Conservation (phyloP, 2,329 filamentous ascomycete species). For the Albophoma yamanashiensis region DNA sequence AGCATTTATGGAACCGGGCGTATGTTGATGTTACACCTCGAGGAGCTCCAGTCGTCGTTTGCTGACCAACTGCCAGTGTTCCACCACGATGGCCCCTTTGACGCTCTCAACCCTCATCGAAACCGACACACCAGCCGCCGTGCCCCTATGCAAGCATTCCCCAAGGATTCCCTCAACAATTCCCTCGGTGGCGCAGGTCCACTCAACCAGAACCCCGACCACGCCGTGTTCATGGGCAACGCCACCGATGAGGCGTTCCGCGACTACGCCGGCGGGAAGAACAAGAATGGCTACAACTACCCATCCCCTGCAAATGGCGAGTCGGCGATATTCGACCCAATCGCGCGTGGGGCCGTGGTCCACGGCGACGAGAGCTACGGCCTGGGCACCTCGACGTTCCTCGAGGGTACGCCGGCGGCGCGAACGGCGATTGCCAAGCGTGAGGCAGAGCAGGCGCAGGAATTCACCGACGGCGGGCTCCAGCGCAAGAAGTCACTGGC, state of each 20-base stretch:
- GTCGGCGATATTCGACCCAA: slow-evolving; percentile 56
- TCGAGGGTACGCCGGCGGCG: slow-evolving; percentile 86
- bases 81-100: slow-evolving; percentile 95
- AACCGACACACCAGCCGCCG: slow-evolving; percentile 75
- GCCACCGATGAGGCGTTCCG: slow-evolving; percentile 75
- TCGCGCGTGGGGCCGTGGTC: slow-evolving; percentile 55
- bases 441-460: slow-evolving; percentile 56
- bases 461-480: slow-evolving; percentile 49
- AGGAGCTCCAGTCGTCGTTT: background rate
- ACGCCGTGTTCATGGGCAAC: slow-evolving; percentile 76
- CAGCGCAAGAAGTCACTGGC: slow-evolving; percentile 91
- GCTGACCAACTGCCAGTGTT: slow-evolving; percentile 56
- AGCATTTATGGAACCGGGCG: slow-evolving; percentile 89
- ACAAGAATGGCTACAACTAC: slow-evolving; percentile 15
- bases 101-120: slow-evolving; percentile 89
- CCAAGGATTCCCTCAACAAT: slow-evolving; percentile 87
- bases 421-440: slow-evolving; percentile 66
- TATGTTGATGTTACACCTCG: slow-evolving; percentile 35
- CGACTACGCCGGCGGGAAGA: slow-evolving; percentile 50
- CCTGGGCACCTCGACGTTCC: slow-evolving; percentile 86
- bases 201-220: slow-evolving; percentile 68
- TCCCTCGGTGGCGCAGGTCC: slow-evolving; percentile 80
- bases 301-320: slow-evolving; percentile 20
- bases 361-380: slow-evolving; percentile 79
- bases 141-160: slow-evolving; percentile 94